Percentiles rank a stretch among this genome's conserved stretches.
Conservation (phyloP, 805 yeast genomes). For the Candida coquimbonensis region DNA sequence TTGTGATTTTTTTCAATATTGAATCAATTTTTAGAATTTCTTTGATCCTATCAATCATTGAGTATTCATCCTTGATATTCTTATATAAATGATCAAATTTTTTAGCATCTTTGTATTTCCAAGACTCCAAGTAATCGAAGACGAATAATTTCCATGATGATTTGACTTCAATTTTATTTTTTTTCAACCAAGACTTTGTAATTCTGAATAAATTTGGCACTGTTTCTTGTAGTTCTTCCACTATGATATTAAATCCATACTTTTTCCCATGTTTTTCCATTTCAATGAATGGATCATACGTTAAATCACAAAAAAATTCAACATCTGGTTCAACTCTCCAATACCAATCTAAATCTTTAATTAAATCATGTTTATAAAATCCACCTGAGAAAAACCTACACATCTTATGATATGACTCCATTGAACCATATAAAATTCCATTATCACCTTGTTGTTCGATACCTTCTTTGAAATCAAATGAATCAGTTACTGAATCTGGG, state of each 20-base stretch:
- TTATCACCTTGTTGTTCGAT: slow-evolving; percentile 76
- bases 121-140: slow-evolving; percentile 28
- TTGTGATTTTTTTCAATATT: slow-evolving; percentile 14
- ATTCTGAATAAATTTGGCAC: slow-evolving; percentile 74
- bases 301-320: slow-evolving; percentile 80
- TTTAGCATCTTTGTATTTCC: slow-evolving; percentile 26
- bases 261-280: slow-evolving; percentile 65
- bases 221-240: slow-evolving; percentile 73
- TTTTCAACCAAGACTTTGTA: slow-evolving; percentile 56
- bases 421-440: slow-evolving; percentile 74
- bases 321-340: slow-evolving; percentile 97
- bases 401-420: slow-evolving; percentile 87
- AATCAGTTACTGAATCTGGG: slow-evolving; percentile 28
- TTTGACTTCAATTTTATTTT: slow-evolving; percentile 42
- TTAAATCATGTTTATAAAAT: slow-evolving; percentile 74
- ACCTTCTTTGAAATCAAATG: slow-evolving; percentile 38
- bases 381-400: slow-evolving; percentile 86
- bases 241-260: slow-evolving; percentile 80
- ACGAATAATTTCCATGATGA: slow-evolving; percentile 66
- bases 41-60: slow-evolving; percentile 20
- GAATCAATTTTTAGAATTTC: slow-evolving; percentile 28
- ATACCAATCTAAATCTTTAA: slow-evolving; percentile 75
- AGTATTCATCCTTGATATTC: slow-evolving; percentile 22
- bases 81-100: slow-evolving; percentile 23
- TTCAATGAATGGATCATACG: slow-evolving; percentile 84